Evolutionary conservation across 2,329 filamentous ascomycete genomes (phyloP), one percentile per base, ranked within the genome.

Genomic region (Fusarium tupiense): DNA sequence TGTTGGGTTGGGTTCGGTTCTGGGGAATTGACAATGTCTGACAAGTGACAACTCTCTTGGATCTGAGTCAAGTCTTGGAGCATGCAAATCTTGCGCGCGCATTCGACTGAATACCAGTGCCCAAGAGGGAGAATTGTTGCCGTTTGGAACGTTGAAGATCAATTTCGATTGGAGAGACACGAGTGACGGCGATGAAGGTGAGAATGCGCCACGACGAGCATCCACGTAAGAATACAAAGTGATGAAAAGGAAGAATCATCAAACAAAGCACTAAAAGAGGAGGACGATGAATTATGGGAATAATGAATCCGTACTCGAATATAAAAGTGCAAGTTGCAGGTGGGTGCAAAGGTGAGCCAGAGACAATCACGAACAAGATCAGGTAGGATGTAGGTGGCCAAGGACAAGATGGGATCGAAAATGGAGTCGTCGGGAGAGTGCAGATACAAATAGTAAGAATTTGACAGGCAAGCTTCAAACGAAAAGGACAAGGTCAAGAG

Each of bases 331-430:
- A 65, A 65, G 54, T 47, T 64, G 37, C 49, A 46, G 40, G 52
- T 72, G 61, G 67, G 71, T 71, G 62, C 71, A 74, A 74, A 64
- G 41, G 68, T 74, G 71, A 74, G 71, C 54, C 70, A 54, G 65
- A 73, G 57, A 50, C 47, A 66, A 74, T 63, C 64, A 67, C 67
- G 73, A 57, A 60, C 43, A 64, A 52, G 35, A 17, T 44, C 60
- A 69, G 73, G 41, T 41, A 50, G 40, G 24, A 13, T 35, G 22
- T 19, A 19, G 10, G 24, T 20, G 24, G 47, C 40, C 40, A 35
- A 54, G 49, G 38, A 40, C 59, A 58, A 53, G 68, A 57, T 38
- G 49, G 46, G 49, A 72, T 72, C 49, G 59, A 31, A 67, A 61
- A 72, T 64, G 59, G 62, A 61, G 59, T 68, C 59, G 62, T 67